phyloP scores from a whole-genome alignment of 2,329 filamentous ascomycete genomes.

The Phaeosphaeria sp. region DNA sequence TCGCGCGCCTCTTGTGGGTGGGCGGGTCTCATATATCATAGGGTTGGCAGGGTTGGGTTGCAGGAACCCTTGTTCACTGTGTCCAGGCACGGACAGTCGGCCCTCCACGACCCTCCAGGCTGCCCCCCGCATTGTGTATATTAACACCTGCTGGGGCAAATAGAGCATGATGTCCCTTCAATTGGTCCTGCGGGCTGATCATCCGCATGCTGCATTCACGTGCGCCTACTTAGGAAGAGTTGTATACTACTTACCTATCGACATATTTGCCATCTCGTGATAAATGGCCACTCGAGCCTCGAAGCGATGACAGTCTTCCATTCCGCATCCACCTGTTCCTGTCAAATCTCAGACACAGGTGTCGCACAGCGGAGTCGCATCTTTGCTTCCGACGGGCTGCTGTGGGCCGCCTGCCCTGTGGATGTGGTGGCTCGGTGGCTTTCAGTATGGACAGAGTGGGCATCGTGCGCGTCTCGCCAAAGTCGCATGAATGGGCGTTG shows the following conservation, averaged over 20 bases:
- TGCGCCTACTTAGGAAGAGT: slow-evolving; percentile 14
- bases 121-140: slow-evolving; percentile 25
- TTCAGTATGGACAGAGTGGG: slow-evolving; percentile 14
- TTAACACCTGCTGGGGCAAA: slow-evolving; percentile 23
- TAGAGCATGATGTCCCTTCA: slow-evolving; percentile 17
- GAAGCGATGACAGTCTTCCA: slow-evolving; percentile 13
- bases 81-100: slow-evolving; percentile 23
- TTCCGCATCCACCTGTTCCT: slow-evolving; percentile 6
- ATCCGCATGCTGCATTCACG: slow-evolving; percentile 18
- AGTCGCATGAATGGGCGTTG: slow-evolving; percentile 10
- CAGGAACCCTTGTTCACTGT: slow-evolving; percentile 19
- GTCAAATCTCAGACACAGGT: slow-evolving; percentile 17
- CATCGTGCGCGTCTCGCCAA: slow-evolving; percentile 21
- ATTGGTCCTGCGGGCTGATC: slow-evolving; percentile 21
- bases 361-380: slow-evolving; percentile 9
- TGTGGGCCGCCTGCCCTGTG: background rate
- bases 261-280: slow-evolving; percentile 7
- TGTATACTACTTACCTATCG: slow-evolving; percentile 11
- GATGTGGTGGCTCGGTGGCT: slow-evolving; percentile 6
- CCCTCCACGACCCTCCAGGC: slow-evolving; percentile 2
- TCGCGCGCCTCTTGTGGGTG: slow-evolving; percentile 33
- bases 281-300: slow-evolving; percentile 8
- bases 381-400: slow-evolving; percentile 17
- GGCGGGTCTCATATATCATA: slow-evolving; percentile 35
- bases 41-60: slow-evolving; percentile 13